These are phyloP conservation scores for Xylariaceae sp. DNA, from an alignment of 2,329 filamentous ascomycete species.

Conservation along the genomic window DNA sequence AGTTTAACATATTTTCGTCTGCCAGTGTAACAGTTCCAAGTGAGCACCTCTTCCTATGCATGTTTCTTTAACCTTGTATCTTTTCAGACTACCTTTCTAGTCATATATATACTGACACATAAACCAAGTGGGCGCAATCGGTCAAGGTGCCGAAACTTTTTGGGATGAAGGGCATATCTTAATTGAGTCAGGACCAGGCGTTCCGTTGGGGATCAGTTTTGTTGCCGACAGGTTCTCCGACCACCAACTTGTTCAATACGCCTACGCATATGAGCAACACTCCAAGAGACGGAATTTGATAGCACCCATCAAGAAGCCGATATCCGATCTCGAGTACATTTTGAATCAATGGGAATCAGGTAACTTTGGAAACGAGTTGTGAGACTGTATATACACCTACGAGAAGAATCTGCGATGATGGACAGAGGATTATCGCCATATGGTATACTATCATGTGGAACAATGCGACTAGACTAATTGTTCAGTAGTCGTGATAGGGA, in stretches of 20 bases:
- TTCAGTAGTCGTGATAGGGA: too few species aligned
- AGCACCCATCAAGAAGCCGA: conserved; percentile 7
- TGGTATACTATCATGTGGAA: too few species aligned
- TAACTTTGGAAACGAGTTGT: too few species aligned
- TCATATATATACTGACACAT: not conserved
- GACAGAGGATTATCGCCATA: too few species aligned
- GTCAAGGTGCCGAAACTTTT: conserved; percentile 3
- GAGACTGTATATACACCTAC: too few species aligned
- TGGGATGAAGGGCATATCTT: not conserved
- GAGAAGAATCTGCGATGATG: too few species aligned
- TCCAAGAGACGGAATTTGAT: conserved; percentile 9
- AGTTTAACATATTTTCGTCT: too few species aligned
- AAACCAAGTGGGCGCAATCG: conserved; percentile 13
- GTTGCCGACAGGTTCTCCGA: conserved; percentile 15
- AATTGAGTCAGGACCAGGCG: conserved; percentile 8
- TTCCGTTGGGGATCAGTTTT: conserved; percentile 18
- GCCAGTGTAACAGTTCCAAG: conserved; percentile 15
- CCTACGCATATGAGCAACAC: conserved; percentile 18
- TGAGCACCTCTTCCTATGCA: not conserved
- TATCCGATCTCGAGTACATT: conserved; percentile 9
- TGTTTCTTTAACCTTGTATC: not conserved
- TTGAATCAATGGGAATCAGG: not conserved
- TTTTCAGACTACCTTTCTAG: not conserved
- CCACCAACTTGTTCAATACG: conserved; percentile 15
- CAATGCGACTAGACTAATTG: too few species aligned